A percentile compares a stretch with the other conserved stretches of the same genome.
These are phyloP conservation scores for Albugo candida DNA, from an alignment of 352 stramenopile species.

Conservation along the genomic window DNA sequence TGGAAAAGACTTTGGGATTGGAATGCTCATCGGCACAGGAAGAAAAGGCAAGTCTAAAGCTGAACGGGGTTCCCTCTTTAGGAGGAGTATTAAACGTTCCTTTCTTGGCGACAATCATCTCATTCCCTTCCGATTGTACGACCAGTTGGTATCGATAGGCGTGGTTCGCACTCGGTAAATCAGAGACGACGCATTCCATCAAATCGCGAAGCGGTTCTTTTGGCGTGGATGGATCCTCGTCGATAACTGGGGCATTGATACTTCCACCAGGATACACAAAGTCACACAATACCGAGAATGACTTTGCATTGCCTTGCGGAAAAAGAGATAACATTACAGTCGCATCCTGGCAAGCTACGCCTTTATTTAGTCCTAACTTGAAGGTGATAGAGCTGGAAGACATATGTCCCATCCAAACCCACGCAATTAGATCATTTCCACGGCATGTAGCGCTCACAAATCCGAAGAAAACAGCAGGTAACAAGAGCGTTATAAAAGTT, in stretches of 20 bases:
- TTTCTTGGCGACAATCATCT: constrained; percentile 8
- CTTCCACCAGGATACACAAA: neutral
- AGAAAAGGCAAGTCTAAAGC: constrained; percentile 56
- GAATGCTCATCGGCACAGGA: constrained; percentile 70
- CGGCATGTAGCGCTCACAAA: neutral
- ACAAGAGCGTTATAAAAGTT: neutral
- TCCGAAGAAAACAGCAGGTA: neutral
- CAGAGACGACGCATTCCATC: constrained; percentile 22
- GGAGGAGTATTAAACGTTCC: constrained; percentile 32
- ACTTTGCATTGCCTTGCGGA: neutral
- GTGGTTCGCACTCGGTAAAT: constrained; percentile 26
- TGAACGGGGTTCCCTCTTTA: constrained; percentile 20
- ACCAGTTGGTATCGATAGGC: constrained; percentile 42
- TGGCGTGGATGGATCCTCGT: neutral
- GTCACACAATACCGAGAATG: neutral
- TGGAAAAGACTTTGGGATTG: constrained; percentile 39
- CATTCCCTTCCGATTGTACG: constrained; percentile 6
- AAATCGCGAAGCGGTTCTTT: neutral
- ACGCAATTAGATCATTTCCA: constrained; percentile 4
- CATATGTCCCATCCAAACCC: constrained; percentile 54
- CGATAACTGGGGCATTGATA: neutral
- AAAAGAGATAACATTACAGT: no score
- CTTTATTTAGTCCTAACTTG: constrained; percentile 39
- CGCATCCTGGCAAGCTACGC: constrained; percentile 19
- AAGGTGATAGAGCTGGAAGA: constrained; percentile 45